A percentile compares a stretch with the other conserved stretches of the same genome.
Evolutionary conservation across 495 filamentous ascomycete genomes (phyloP).

Genomic region (Penicillium antarcticum): DNA sequence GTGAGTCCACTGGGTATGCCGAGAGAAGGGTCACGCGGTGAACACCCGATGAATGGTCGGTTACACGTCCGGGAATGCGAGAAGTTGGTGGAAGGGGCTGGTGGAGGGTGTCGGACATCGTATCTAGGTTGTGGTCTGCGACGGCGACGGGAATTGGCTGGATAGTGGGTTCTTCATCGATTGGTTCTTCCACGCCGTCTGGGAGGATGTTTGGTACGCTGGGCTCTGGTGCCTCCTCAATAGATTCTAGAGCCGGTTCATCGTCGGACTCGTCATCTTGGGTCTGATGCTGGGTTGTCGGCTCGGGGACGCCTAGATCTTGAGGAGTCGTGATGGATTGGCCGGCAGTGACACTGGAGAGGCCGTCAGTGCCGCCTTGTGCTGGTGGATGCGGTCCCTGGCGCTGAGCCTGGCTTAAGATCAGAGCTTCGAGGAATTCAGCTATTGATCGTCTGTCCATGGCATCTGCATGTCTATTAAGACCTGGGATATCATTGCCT

Average conservation of each 20-base stretch:
- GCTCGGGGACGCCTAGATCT: conserved; percentile 2
- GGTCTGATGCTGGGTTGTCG: conserved; percentile 2
- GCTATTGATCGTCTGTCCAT: conserved; percentile 32
- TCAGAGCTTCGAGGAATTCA: conserved; percentile 36
- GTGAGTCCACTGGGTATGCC: conserved; percentile 41
- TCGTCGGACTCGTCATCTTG: conserved; percentile 3
- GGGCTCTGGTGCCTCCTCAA: conserved; percentile 8
- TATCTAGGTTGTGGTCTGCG: neutral
- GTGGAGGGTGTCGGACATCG: neutral
- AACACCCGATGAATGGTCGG: conserved; percentile 8
- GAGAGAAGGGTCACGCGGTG: conserved; percentile 52
- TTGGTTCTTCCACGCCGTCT: conserved; percentile 36
- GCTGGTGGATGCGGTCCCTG: conserved; percentile 4
- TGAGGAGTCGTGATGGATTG: conserved; percentile 18
- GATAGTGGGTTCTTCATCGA: conserved; percentile 16
- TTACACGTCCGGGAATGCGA: conserved; percentile 12
- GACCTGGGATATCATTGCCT: conserved; percentile 11
- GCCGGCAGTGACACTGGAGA: conserved; percentile 19
- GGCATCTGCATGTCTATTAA: conserved; percentile 8
- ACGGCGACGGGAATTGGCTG: conserved; percentile 7
- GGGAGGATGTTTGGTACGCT: conserved; percentile 28
- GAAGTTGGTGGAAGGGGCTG: conserved; percentile 1
- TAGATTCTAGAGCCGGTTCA: neutral
- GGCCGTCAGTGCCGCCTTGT: conserved; percentile 18
- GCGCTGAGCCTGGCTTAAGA: conserved; percentile 28